Conservation (phyloP, 1,139 yeast species). For the Geotrichum macrosporum region DNA sequence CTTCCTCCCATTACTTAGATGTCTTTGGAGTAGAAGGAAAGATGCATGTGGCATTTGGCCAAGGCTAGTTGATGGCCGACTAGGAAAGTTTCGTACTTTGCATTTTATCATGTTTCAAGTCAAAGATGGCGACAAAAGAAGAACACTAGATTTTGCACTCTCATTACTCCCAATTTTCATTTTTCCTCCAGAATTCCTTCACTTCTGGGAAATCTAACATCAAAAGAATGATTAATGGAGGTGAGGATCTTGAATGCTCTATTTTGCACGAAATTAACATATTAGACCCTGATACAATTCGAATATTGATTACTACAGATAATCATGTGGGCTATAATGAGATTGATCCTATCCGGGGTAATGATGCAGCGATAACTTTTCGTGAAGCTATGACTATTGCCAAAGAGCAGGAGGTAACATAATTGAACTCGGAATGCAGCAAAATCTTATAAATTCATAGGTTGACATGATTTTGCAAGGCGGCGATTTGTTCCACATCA, state of each 20-base stretch:
- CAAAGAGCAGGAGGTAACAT: conserved; percentile 50
- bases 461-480: conserved; percentile 87
- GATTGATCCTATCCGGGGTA: conserved; percentile 82
- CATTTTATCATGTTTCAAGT: too few relatives aligned
- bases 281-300: conserved; percentile 50
- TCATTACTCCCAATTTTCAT: not conserved
- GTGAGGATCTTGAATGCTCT: not conserved
- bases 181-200: not conserved
- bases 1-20: too few relatives aligned
- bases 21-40: too few relatives aligned
- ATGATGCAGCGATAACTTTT: conserved; percentile 84
- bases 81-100: too few relatives aligned
- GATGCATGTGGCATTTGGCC: too few relatives aligned
- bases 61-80: too few relatives aligned
- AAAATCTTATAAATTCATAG: conserved; percentile 16
- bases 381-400: conserved; percentile 78
- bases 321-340: conserved; percentile 95
- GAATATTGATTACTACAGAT: conserved; percentile 83
- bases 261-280: not conserved
- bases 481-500: conserved; percentile 89
- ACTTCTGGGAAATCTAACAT: not conserved
- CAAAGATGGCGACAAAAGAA: too few relatives aligned
- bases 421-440: not conserved
- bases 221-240: conserved; percentile 4
- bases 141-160: too few relatives aligned